These are phyloP conservation scores for Kwoniella bestiolae DNA, from an alignment of 768 basidiomycete species.

Conservation along the genomic window DNA sequence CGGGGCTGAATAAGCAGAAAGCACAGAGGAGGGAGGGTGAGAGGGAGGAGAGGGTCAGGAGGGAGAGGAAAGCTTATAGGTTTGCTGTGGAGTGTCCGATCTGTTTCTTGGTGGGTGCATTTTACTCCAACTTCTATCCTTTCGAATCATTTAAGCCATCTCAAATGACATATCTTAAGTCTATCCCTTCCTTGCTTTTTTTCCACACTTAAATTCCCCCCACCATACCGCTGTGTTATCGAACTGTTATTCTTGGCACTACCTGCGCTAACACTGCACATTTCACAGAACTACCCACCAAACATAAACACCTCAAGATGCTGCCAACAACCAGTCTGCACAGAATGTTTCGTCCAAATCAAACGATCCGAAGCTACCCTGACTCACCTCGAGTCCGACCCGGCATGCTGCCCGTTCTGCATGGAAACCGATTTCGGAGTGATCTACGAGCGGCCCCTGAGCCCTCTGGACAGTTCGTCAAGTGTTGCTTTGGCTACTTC, in stretches of 20 bases:
- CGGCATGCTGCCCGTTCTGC: conserved; percentile 95
- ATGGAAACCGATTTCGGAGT: conserved; percentile 97
- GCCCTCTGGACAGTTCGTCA: conserved; percentile 20
- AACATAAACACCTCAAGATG: conserved; percentile 98
- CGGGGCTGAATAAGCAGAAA: conserved; percentile 34
- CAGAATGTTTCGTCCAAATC: conserved; percentile 99
- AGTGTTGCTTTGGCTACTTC: conserved; percentile 37
- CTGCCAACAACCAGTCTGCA: conserved; percentile 97
- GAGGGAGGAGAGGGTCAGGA: conserved; percentile 52
- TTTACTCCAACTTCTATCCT: not conserved
- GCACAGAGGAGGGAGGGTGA: conserved; percentile 32
- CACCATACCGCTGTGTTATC: too few relatives aligned
- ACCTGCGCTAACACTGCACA: conserved; percentile 30
- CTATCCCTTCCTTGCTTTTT: too few relatives aligned
- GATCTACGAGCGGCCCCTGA: conserved; percentile 70
- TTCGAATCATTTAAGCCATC: too few relatives aligned
- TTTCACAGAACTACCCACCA: conserved; percentile 84
- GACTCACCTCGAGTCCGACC: conserved; percentile 93
- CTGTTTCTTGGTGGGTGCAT: conserved; percentile 81
- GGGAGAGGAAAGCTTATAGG: conserved; percentile 80
- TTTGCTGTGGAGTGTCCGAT: conserved; percentile 94
- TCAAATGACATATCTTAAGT: too few relatives aligned
- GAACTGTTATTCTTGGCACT: not conserved
- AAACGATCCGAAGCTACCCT: conserved; percentile 93
- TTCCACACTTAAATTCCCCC: too few relatives aligned